phyloP scores from a whole-genome alignment of 768 basidiomycete species.

The Crepidotus variabilis region DNA sequence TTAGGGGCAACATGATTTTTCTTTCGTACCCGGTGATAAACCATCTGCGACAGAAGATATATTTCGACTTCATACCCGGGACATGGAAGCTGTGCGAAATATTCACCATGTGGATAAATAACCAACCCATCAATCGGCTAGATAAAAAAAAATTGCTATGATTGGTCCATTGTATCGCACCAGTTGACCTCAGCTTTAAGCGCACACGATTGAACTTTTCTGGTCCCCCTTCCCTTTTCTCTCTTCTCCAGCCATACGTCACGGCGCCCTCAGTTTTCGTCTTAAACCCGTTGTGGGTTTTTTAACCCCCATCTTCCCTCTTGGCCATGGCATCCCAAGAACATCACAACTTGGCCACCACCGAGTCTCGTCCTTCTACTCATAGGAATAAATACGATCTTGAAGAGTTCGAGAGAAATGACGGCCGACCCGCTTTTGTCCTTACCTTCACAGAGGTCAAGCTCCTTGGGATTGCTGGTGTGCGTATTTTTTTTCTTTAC shows the following conservation, averaged over 20 bases:
- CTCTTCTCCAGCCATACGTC: background rate
- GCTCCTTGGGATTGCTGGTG: constrained; percentile 17
- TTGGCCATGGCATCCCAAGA: background rate
- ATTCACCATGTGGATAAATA: no score
- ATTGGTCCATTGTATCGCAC: background rate
- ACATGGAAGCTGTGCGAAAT: no score
- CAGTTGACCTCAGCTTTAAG: background rate
- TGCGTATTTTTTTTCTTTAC: constrained; percentile 4
- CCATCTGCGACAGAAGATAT: no score
- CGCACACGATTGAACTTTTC: background rate
- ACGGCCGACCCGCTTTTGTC: constrained; percentile 13
- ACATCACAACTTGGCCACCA: background rate
- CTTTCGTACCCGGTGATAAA: no score
- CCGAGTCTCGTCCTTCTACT: background rate
- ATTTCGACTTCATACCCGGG: no score
- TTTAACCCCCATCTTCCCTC: background rate
- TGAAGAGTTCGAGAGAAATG: constrained; percentile 14
- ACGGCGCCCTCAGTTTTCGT: background rate
- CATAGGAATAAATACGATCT: constrained; percentile 3
- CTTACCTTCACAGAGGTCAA: constrained; percentile 15
- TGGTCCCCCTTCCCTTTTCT: background rate
- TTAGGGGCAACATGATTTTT: no score
- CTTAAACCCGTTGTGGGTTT: background rate
- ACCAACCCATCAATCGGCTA: no score
- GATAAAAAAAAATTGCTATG: background rate